phyloP scores from a whole-genome alignment of 31 red algal genomes.

The Asparagopsis taxiformis region DNA sequence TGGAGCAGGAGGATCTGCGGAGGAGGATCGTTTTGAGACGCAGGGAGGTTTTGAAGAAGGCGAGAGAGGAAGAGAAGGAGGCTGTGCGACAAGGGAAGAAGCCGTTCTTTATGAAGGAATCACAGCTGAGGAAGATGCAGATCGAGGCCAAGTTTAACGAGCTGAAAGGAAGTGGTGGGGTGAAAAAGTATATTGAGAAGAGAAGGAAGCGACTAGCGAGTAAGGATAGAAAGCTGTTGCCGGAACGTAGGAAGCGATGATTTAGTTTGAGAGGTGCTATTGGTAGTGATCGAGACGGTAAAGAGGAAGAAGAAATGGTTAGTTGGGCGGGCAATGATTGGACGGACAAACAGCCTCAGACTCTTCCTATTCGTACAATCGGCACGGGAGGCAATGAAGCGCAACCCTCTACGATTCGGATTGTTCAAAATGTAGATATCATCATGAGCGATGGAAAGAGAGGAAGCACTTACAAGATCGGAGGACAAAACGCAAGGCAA shows the following conservation, averaged over 20 bases:
- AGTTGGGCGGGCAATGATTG: background rate
- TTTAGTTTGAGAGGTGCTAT: background rate
- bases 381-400: background rate
- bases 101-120: constrained; percentile 52
- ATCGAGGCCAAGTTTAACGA: constrained; percentile 50
- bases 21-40: constrained; percentile 4
- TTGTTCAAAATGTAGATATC: constrained; percentile 13
- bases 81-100: constrained; percentile 34
- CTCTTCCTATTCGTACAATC: constrained; percentile 20
- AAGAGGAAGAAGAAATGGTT: background rate
- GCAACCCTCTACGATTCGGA: constrained; percentile 31
- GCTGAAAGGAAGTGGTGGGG: constrained; percentile 45
- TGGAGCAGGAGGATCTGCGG: constrained; percentile 36
- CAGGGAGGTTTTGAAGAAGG: constrained; percentile 21
- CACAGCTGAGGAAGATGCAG: constrained; percentile 42
- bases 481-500: no score
- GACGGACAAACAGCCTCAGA: background rate
- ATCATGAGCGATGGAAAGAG: background rate
- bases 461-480: no score
- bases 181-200: constrained; percentile 72
- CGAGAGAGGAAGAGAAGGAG: constrained; percentile 44
- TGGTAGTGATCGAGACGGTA: background rate
- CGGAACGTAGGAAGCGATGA: constrained; percentile 2
- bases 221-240: constrained; percentile 58
- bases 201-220: constrained; percentile 32